Conservation (phyloP, 1,284 basidiomycete species). For the Bjerkandera adusta region DNA sequence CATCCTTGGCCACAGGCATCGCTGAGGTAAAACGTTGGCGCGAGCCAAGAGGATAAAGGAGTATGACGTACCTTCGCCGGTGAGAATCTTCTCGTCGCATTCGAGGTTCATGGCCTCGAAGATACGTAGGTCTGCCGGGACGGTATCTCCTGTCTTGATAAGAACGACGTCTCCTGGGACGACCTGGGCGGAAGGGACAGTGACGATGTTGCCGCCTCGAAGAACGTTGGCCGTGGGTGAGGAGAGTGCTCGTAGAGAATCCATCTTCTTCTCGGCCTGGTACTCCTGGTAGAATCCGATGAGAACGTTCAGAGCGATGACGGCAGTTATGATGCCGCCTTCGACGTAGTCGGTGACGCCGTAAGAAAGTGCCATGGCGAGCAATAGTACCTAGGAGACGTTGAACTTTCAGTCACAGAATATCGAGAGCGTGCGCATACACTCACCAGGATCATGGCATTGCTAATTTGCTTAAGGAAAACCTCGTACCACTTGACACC, state of each 20-base stretch:
- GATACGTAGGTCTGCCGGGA: slow-evolving; percentile 56
- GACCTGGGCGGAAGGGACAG: slow-evolving; percentile 55
- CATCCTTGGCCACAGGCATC: slow-evolving; percentile 64
- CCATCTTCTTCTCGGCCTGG: slow-evolving; percentile 57
- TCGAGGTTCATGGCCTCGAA: slow-evolving; percentile 41
- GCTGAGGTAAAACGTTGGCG: too few relatives aligned
- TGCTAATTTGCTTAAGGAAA: background rate
- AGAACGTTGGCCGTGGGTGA: slow-evolving; percentile 62
- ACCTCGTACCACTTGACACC: background rate
- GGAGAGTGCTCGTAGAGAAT: slow-evolving; percentile 52
- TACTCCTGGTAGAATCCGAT: slow-evolving; percentile 37
- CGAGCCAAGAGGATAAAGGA: too few relatives aligned
- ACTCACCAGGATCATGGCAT: background rate
- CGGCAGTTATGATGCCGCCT: slow-evolving; percentile 18
- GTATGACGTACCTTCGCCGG: too few relatives aligned
- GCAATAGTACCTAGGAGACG: slow-evolving; percentile 16
- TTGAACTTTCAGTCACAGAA: slow-evolving; percentile 7
- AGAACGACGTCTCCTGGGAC: slow-evolving; percentile 63
- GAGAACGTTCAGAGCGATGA: background rate
- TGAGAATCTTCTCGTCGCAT: slow-evolving; percentile 66
- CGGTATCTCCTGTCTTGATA: slow-evolving; percentile 56
- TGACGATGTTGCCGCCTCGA: slow-evolving; percentile 46
- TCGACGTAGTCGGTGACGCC: slow-evolving; percentile 18
- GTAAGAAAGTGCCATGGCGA: slow-evolving; percentile 14
- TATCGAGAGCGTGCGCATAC: background rate